Conservation (phyloP, 2,329 filamentous ascomycete species). For the Sporothrix protearum region DNA sequence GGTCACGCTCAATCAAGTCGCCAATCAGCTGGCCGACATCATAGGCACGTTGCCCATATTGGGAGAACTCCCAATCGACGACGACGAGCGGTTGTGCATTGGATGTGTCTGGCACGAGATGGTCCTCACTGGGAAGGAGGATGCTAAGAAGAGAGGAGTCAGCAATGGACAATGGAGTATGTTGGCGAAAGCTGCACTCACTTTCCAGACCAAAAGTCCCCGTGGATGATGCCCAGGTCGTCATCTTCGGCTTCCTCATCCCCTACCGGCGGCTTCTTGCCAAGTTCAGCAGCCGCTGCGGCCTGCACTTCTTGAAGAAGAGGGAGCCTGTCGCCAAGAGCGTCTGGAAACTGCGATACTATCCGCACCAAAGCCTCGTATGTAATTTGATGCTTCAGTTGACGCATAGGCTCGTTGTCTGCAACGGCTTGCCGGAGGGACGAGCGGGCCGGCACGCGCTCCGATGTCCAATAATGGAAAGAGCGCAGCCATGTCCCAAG, state of each 20-base stretch:
- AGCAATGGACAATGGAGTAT: background rate
- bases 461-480: background rate
- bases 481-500: background rate
- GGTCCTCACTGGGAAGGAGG: background rate
- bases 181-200: background rate
- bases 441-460: background rate
- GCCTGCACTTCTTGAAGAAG: background rate
- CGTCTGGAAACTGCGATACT: slow-evolving; percentile 32
- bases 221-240: background rate
- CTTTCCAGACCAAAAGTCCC: slow-evolving; percentile 9
- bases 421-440: slow-evolving; percentile 28
- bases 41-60: slow-evolving; percentile 38
- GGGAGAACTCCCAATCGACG: slow-evolving; percentile 44
- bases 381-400: slow-evolving; percentile 40
- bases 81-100: slow-evolving; percentile 35
- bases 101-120: background rate
- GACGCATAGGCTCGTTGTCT: slow-evolving; percentile 36
- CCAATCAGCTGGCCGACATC: slow-evolving; percentile 43
- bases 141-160: background rate
- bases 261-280: background rate
- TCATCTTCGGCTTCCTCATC: background rate
- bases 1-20: slow-evolving; percentile 36
- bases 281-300: background rate
- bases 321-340: background rate
- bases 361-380: slow-evolving; percentile 38